These are phyloP conservation scores for Lenwebbia sp. DNA, from an alignment of 345 rosid genomes.

Conservation along the genomic window DNA sequence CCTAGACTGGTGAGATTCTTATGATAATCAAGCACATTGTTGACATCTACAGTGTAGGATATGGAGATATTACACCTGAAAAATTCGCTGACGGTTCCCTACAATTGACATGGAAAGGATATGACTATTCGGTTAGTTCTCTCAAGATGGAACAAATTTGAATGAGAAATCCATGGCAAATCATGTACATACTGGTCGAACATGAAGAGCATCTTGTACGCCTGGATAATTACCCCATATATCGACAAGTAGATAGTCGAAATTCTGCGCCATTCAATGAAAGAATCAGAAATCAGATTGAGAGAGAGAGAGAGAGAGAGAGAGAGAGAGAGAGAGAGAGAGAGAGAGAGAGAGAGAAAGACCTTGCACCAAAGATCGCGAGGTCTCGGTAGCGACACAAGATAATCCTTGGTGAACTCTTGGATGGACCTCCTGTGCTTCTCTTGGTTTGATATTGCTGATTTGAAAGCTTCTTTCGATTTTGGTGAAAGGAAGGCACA, in stretches of 20 bases:
- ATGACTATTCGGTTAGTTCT: not conserved
- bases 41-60: slow-evolving; percentile 1
- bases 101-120: not conserved
- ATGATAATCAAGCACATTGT: not conserved
- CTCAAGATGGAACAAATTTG: no score
- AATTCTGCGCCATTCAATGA: not conserved
- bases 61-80: slow-evolving; percentile 10
- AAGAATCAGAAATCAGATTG: not conserved
- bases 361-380: not conserved
- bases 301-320: not conserved
- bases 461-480: not conserved
- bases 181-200: slow-evolving; percentile 8
- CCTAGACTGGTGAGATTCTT: slow-evolving; percentile 3
- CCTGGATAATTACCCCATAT: slow-evolving; percentile 14
- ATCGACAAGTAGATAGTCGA: not conserved
- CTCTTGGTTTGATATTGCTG: not conserved
- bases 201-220: slow-evolving; percentile 13
- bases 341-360: not conserved
- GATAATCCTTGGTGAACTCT: not conserved
- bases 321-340: not conserved
- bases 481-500: not conserved
- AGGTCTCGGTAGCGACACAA: not conserved
- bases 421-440: not conserved
- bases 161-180: not conserved
- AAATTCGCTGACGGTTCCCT: slow-evolving; percentile 16